Conservation (phyloP, 805 yeast genomes). For the Yamadazyma paraphyllophila region DNA sequence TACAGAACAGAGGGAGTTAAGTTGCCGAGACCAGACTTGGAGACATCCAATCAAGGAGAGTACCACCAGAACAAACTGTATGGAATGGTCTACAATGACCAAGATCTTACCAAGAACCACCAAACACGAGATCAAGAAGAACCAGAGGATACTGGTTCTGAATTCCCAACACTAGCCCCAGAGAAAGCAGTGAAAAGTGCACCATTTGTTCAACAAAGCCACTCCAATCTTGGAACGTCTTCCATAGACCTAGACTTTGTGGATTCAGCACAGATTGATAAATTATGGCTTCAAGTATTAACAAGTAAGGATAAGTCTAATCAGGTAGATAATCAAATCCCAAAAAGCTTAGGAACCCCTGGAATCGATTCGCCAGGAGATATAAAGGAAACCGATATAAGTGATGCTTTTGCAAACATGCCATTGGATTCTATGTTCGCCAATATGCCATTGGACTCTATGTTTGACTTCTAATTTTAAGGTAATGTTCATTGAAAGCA, state of each 20-base stretch:
- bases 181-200: neutral
- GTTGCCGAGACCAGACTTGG: neutral
- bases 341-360: neutral
- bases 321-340: neutral
- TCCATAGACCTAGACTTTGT: conserved; percentile 18
- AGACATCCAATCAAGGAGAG: neutral
- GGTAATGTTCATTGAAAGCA: too few species aligned
- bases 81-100: too few species aligned
- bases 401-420: neutral
- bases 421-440: neutral
- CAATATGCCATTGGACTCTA: too few species aligned
- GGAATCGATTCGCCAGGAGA: conserved; percentile 3
- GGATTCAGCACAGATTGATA: conserved; percentile 30
- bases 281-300: conserved; percentile 35
- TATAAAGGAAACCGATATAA: neutral
- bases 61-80: neutral
- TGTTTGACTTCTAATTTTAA: too few species aligned
- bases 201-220: neutral
- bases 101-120: too few species aligned
- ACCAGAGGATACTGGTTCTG: too few species aligned
- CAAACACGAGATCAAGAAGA: too few species aligned
- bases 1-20: neutral
- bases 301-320: conserved; percentile 11
- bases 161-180: neutral
- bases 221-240: neutral